phyloP scores from a whole-genome alignment of 2,329 filamentous ascomycete species.

The Purpureocillium takamizusanense region DNA sequence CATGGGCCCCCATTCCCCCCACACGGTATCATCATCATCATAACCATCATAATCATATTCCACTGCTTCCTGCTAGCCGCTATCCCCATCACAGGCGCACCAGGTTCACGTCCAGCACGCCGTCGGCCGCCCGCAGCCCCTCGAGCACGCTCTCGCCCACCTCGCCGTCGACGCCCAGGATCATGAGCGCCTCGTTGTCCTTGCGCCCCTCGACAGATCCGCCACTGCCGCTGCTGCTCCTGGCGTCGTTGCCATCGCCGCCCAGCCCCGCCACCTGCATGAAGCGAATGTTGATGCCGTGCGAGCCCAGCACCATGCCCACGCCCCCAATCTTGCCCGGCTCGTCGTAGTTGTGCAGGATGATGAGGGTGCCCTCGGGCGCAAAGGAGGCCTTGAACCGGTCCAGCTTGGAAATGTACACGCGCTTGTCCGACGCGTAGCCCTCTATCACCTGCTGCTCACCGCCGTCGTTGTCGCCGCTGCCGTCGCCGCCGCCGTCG shows the following conservation, averaged over 20 bases:
- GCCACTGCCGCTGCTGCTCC: too few species aligned
- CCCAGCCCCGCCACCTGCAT: conserved; percentile 62
- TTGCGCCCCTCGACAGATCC: too few species aligned
- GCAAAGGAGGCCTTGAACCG: conserved; percentile 66
- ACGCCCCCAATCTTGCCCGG: conserved; percentile 78
- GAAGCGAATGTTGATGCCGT: conserved; percentile 69
- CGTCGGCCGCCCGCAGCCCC: conserved; percentile 38
- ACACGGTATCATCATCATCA: background rate
- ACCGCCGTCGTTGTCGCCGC: too few species aligned
- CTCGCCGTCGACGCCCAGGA: conserved; percentile 61
- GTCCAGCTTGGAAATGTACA: conserved; percentile 65
- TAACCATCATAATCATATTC: background rate
- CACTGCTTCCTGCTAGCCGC: too few species aligned
- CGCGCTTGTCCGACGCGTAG: conserved; percentile 53
- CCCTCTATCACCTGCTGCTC: conserved; percentile 53
- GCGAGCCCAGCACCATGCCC: conserved; percentile 58
- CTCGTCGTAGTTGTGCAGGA: conserved; percentile 72
- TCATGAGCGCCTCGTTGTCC: conserved; percentile 69
- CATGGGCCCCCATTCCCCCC: too few species aligned
- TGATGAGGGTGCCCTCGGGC: conserved; percentile 65
- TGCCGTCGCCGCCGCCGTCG: conserved; percentile 14
- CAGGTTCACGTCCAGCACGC: conserved; percentile 47
- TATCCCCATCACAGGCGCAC: conserved; percentile 37
- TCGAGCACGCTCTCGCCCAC: conserved; percentile 48
- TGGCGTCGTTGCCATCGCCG: conserved; percentile 13